Percentiles rank a stretch among this genome's conserved stretches.
Conservation (phyloP, 345 rosid species). For the Raphanus raphanistrum region DNA sequence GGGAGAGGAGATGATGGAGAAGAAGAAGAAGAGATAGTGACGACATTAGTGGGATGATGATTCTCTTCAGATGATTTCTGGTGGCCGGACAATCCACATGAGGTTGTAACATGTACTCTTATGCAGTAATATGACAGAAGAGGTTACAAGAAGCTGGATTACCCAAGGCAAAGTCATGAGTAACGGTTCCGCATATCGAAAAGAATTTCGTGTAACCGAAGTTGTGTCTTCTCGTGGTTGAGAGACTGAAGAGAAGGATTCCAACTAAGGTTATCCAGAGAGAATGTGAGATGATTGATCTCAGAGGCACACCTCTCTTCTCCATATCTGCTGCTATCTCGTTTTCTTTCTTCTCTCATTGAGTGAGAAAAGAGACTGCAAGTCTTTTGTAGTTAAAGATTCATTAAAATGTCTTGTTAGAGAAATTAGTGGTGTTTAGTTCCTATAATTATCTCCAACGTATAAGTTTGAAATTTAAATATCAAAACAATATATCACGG, state of each 20-base stretch:
- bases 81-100: constrained; percentile 35
- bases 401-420: constrained; percentile 5
- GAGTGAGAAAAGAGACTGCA: neutral
- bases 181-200: constrained; percentile 27
- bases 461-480: neutral
- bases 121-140: constrained; percentile 17
- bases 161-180: constrained; percentile 38
- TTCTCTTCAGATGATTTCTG: constrained; percentile 26
- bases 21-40: constrained; percentile 19
- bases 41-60: neutral
- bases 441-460: neutral
- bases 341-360: constrained; percentile 2
- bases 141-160: constrained; percentile 34
- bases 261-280: constrained; percentile 37
- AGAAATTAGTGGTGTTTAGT: constrained; percentile 6
- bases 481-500: neutral
- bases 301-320: constrained; percentile 15
- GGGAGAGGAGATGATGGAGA: constrained; percentile 31
- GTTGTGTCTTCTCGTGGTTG: constrained; percentile 25
- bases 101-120: constrained; percentile 26
- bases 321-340: constrained; percentile 19
- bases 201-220: constrained; percentile 34
- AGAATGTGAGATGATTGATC: constrained; percentile 24
- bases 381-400: neutral
- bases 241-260: constrained; percentile 30